Conservation (phyloP, 2,329 filamentous ascomycete species). For the Leptographium wingfieldii region DNA sequence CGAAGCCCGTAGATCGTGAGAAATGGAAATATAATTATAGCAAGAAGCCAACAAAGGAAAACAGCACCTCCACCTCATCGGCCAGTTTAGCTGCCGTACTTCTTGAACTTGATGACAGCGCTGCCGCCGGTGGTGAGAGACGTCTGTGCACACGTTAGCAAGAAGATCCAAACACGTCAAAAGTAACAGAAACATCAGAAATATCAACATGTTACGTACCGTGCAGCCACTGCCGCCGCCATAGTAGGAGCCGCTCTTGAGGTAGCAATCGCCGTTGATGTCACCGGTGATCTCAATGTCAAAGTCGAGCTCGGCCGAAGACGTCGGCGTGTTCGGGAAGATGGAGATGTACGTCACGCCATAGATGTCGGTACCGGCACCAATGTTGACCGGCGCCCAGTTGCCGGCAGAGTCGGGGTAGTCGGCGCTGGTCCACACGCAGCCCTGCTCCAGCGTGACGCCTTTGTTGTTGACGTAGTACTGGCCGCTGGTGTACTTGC, state of each 20-base stretch:
- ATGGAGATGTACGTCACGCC: conserved; percentile 69
- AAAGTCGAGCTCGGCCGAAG: conserved; percentile 56
- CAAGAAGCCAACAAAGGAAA: not conserved
- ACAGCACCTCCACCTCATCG: not conserved
- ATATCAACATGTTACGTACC: conserved; percentile 41
- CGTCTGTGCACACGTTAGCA: conserved; percentile 4
- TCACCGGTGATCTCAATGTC: conserved; percentile 67
- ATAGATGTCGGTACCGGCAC: conserved; percentile 55
- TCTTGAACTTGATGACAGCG: conserved; percentile 8
- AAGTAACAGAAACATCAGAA: not conserved
- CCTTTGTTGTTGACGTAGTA: conserved; percentile 93
- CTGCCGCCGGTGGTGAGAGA: conserved; percentile 5
- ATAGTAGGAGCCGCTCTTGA: conserved; percentile 49
- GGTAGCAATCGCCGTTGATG: conserved; percentile 45
- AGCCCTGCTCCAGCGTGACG: conserved; percentile 51
- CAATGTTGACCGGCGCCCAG: conserved; percentile 77
- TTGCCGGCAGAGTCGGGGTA: conserved; percentile 54
- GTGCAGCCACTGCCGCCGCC: conserved; percentile 60
- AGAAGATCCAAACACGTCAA: not conserved
- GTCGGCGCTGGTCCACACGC: conserved; percentile 52
- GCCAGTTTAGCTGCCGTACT: conserved; percentile 4
- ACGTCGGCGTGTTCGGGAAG: conserved; percentile 74
- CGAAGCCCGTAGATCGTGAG: not conserved
- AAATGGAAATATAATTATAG: not conserved
- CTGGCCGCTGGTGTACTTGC: conserved; percentile 69